Evolutionary conservation across 441 rosid species (phyloP).

Genomic region (Geranium incanum): DNA sequence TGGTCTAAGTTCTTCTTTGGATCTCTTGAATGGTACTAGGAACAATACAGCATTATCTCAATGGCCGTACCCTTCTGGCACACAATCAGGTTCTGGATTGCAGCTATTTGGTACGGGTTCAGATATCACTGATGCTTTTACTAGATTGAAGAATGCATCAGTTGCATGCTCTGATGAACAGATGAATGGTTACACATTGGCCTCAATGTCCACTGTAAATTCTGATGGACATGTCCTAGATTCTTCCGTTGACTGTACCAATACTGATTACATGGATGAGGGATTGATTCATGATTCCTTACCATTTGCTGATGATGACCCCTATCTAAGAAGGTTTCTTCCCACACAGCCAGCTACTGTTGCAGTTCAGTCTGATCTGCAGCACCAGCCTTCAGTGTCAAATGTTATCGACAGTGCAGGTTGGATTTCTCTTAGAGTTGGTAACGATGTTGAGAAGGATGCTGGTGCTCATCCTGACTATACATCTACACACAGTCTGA

Average conservation of each 20-base stretch:
- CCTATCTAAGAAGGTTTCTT: constrained; percentile 18
- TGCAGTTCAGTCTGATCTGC: constrained; percentile 9
- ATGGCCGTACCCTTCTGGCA: constrained; percentile 22
- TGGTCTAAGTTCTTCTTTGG: constrained; percentile 15
- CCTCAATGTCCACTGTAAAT: constrained; percentile 9
- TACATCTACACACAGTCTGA: constrained; percentile 15
- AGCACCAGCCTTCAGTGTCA: constrained; percentile 4
- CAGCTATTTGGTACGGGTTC: constrained; percentile 22
- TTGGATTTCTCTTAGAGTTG: constrained; percentile 28
- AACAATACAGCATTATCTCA: constrained; percentile 11
- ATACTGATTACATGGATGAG: constrained; percentile 15
- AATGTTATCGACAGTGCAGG: constrained; percentile 14
- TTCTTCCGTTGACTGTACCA: constrained; percentile 16
- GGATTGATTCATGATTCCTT: constrained; percentile 19
- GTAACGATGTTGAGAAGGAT: constrained; percentile 14
- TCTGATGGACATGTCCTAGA: constrained; percentile 13
- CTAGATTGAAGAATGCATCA: constrained; percentile 19
- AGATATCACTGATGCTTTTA: constrained; percentile 24
- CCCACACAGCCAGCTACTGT: constrained; percentile 17
- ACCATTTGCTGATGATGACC: constrained; percentile 18
- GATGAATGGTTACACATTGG: constrained; percentile 20
- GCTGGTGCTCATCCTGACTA: constrained; percentile 14
- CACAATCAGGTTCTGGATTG: constrained; percentile 14
- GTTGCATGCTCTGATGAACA: constrained; percentile 17
- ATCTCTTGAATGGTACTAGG: constrained; percentile 16